These are phyloP conservation scores for Streptanthus diversifolius DNA, from an alignment of 345 rosid species.

Conservation along the genomic window DNA sequence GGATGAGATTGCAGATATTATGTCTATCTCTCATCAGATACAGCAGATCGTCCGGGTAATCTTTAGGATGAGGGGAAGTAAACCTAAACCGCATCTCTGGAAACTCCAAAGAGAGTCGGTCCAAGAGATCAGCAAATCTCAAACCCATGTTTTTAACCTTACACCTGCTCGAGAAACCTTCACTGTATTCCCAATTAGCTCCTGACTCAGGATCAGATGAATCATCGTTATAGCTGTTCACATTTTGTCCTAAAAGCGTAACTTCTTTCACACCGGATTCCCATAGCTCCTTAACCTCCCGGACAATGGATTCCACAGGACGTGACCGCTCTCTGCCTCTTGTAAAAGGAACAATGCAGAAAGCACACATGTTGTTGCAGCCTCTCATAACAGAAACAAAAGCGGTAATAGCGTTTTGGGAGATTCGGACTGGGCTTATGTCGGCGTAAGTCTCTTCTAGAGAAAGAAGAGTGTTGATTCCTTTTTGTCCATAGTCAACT, in stretches of 20 bases:
- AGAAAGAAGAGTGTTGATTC: conserved; percentile 90
- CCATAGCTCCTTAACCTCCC: conserved; percentile 81
- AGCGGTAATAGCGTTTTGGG: conserved; percentile 62
- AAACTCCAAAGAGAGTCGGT: conserved; percentile 69
- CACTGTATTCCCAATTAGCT: conserved; percentile 63
- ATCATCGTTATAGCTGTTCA: conserved; percentile 85
- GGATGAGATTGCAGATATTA: conserved; percentile 78
- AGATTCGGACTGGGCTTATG: conserved; percentile 72
- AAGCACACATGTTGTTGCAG: conserved; percentile 95
- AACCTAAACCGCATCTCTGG: conserved; percentile 97
- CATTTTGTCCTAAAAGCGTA: conserved; percentile 91
- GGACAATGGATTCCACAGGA: conserved; percentile 80
- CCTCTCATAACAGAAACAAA: conserved; percentile 96
- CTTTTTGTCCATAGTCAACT: conserved; percentile 88
- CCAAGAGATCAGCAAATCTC: conserved; percentile 87
- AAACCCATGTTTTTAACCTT: conserved; percentile 77
- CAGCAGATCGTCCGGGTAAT: conserved; percentile 77
- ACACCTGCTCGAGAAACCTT: conserved; percentile 81
- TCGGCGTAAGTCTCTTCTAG: conserved; percentile 95
- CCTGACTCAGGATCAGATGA: conserved; percentile 63
- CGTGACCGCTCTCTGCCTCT: conserved; percentile 94
- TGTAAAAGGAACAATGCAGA: conserved; percentile 94
- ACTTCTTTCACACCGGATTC: conserved; percentile 88
- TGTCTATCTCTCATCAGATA: conserved; percentile 74
- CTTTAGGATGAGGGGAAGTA: conserved; percentile 97